These are phyloP conservation scores for Aspergillus puulaauensis DNA, from an alignment of 2,329 filamentous ascomycete species.

Conservation along the genomic window DNA sequence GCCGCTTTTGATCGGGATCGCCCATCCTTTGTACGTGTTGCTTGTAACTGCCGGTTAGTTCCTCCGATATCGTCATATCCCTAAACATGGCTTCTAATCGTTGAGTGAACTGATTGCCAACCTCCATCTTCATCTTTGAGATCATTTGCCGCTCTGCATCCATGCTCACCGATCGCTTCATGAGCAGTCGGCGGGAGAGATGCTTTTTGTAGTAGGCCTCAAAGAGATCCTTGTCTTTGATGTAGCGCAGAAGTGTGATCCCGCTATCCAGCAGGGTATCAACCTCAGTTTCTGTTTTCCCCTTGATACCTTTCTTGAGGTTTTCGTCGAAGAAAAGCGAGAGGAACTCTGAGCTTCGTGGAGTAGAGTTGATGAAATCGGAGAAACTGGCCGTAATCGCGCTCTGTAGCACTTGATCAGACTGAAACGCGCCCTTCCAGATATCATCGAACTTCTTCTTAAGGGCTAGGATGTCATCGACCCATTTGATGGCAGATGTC, in stretches of 20 bases:
- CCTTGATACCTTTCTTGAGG: conserved; percentile 88
- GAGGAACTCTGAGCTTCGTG: conserved; percentile 82
- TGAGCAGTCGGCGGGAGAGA: conserved; percentile 79
- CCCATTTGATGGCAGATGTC: conserved; percentile 86
- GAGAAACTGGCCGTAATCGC: conserved; percentile 83
- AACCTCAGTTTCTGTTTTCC: conserved; percentile 85
- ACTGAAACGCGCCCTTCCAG: conserved; percentile 69
- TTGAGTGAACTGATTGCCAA: conserved; percentile 88
- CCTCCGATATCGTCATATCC: conserved; percentile 85
- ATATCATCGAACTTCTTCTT: conserved; percentile 89
- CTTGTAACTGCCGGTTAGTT: conserved; percentile 76
- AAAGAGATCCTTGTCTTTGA: conserved; percentile 90
- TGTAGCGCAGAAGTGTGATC: conserved; percentile 80
- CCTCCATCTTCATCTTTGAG: conserved; percentile 91
- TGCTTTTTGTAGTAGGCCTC: conserved; percentile 99
- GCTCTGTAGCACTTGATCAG: conserved; percentile 75
- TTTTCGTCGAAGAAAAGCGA: conserved; percentile 97
- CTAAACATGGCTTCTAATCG: conserved; percentile 98
- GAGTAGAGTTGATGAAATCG: conserved; percentile 91
- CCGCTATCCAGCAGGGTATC: conserved; percentile 84
- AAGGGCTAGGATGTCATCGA: conserved; percentile 80
- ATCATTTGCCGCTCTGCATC: conserved; percentile 97
- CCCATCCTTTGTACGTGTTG: conserved; percentile 62
- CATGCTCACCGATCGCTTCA: conserved; percentile 84
- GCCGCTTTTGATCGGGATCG: conserved; percentile 59